These are phyloP conservation scores for Murraya paniculata DNA, from an alignment of 345 rosid genomes.

Conservation along the genomic window DNA sequence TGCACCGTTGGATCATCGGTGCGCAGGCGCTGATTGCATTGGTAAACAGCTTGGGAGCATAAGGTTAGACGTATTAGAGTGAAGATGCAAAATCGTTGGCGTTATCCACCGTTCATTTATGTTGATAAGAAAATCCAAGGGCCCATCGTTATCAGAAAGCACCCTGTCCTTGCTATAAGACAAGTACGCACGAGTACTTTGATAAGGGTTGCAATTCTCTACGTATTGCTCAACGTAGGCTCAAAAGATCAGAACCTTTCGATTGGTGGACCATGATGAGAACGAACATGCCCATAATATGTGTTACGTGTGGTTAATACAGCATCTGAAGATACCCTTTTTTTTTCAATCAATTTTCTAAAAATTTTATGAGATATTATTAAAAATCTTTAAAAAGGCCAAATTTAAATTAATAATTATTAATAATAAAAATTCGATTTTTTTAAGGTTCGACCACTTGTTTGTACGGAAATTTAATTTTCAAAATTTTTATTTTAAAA, in stretches of 20 bases:
- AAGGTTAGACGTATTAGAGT: background rate
- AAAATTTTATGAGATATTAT: no score
- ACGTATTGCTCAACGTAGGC: background rate
- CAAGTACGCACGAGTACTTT: background rate
- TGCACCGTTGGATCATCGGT: background rate
- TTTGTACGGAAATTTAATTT: no score
- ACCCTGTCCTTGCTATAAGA: background rate
- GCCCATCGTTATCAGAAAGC: background rate
- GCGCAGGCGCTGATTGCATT: background rate
- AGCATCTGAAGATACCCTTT: no score
- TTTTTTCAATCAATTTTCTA: no score
- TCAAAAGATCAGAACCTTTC: background rate
- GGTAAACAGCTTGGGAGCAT: background rate
- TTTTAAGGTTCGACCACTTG: no score
- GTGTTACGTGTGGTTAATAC: no score
- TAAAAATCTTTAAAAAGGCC: no score
- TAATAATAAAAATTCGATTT: no score
- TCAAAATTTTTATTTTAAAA: no score
- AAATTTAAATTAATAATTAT: no score
- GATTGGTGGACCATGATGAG: background rate
- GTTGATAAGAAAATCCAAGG: background rate
- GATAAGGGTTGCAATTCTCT: background rate
- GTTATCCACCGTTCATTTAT: conserved; percentile 6
- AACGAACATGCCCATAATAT: background rate
- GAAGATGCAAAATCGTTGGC: background rate